Percentiles rank a stretch among this genome's conserved stretches.
These are phyloP conservation scores for Chaetomiaceae sp. DNA, from an alignment of 2,329 filamentous ascomycete species.

Conservation along the genomic window DNA sequence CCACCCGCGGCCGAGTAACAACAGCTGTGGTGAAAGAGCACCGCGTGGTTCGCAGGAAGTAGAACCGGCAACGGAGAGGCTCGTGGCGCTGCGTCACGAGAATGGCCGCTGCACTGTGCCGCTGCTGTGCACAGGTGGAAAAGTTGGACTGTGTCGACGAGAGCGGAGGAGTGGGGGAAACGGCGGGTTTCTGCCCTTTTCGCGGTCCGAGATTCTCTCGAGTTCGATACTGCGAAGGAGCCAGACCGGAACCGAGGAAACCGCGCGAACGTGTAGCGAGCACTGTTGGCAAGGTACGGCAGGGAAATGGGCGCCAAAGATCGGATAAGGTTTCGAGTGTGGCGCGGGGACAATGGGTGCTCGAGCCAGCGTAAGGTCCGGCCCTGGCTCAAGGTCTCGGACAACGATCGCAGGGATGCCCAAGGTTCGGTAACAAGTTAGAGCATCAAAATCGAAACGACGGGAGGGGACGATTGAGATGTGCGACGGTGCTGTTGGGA, in stretches of 20 bases:
- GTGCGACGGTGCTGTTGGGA: neutral
- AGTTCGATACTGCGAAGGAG: neutral
- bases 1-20: neutral
- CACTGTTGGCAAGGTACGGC: slow-evolving; percentile 6
- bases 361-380: slow-evolving; percentile 15
- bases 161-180: no score
- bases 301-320: neutral
- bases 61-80: neutral
- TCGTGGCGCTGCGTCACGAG: slow-evolving; percentile 2
- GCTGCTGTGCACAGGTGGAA: slow-evolving; percentile 2
- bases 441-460: slow-evolving; percentile 13
- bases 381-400: slow-evolving; percentile 16
- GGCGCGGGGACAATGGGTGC: slow-evolving; percentile 14
- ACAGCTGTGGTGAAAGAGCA: neutral
- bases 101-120: slow-evolving; percentile 1
- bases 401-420: slow-evolving; percentile 6
- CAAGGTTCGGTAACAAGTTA: neutral
- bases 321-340: slow-evolving; percentile 1
- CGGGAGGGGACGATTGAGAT: slow-evolving; percentile 12
- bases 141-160: no score
- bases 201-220: neutral
- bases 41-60: neutral
- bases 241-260: neutral
- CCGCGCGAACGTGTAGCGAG: neutral
- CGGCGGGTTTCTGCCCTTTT: no score